These are phyloP conservation scores for Acer campestre DNA, from an alignment of 345 rosid genomes.

Conservation along the genomic window DNA sequence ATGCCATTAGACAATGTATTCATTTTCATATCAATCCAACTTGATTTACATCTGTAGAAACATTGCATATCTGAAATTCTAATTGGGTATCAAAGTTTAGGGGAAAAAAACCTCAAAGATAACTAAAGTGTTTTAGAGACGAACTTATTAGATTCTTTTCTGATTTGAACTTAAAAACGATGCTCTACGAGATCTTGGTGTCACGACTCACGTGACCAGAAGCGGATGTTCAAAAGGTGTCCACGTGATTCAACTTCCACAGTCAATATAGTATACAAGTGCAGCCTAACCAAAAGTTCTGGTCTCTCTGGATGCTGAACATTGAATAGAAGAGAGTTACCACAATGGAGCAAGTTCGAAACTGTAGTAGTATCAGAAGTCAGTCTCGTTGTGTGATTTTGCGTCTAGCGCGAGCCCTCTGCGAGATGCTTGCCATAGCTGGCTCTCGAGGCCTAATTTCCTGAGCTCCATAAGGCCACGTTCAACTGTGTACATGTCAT, in stretches of 20 bases:
- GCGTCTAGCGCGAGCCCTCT: constrained; percentile 48
- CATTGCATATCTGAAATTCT: no score
- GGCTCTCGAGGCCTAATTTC: constrained; percentile 72
- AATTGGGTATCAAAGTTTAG: no score
- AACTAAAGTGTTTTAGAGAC: no score
- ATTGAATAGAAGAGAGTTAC: constrained; percentile 2
- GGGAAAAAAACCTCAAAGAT: no score
- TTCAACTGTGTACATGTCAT: constrained; percentile 51
- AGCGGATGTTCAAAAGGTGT: neutral
- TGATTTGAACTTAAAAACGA: no score
- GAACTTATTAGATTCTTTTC: neutral
- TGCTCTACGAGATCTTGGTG: no score
- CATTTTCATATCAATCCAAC: no score
- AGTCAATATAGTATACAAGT: neutral
- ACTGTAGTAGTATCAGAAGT: constrained; percentile 31
- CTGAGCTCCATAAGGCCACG: constrained; percentile 78
- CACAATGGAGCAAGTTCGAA: neutral
- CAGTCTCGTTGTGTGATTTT: constrained; percentile 35
- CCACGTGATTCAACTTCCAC: neutral
- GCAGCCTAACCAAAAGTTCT: neutral
- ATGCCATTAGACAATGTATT: no score
- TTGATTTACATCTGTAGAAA: no score
- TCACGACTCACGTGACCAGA: no score
- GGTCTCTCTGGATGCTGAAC: neutral
- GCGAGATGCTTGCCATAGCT: constrained; percentile 71